Conservation (phyloP, 2,329 filamentous ascomycete species). For the Dactylellina leptospora region DNA sequence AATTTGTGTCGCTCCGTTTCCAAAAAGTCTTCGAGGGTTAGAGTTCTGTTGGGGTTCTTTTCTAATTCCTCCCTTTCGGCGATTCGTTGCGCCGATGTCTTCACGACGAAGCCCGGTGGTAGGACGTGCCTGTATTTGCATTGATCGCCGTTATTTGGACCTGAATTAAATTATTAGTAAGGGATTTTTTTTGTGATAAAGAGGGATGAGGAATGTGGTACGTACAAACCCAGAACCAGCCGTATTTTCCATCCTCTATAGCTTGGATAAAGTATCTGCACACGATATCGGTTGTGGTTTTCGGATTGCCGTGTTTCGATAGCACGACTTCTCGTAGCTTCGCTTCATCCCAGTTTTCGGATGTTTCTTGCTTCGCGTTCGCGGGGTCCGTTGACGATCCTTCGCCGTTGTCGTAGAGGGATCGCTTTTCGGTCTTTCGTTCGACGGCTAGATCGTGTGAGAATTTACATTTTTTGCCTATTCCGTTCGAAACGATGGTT, state of each 20-base stretch:
- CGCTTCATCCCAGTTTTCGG: slow-evolving; percentile 97
- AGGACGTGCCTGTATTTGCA: slow-evolving; percentile 99
- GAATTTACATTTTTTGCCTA: slow-evolving; percentile 92
- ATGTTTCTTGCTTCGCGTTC: slow-evolving; percentile 85
- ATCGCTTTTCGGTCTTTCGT: slow-evolving; percentile 90
- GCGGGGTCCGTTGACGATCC: slow-evolving; percentile 73
- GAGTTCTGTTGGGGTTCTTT: slow-evolving; percentile 91
- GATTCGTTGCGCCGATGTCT: slow-evolving; percentile 95
- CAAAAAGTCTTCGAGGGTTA: slow-evolving; percentile 96
- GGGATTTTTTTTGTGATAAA: background rate
- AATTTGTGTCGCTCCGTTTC: slow-evolving; percentile 97
- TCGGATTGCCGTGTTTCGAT: slow-evolving; percentile 96
- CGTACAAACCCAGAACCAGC: slow-evolving; percentile 94
- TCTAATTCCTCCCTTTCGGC: slow-evolving; percentile 96
- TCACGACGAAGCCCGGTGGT: slow-evolving; percentile 95
- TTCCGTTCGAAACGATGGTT: background rate
- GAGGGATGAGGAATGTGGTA: background rate
- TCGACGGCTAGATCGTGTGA: slow-evolving; percentile 88
- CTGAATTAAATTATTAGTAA: slow-evolving; percentile 35
- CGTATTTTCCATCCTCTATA: slow-evolving; percentile 97
- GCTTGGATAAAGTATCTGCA: slow-evolving; percentile 99
- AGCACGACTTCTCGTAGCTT: slow-evolving; percentile 89
- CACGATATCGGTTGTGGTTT: slow-evolving; percentile 95
- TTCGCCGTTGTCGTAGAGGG: slow-evolving; percentile 85
- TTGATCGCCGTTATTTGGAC: slow-evolving; percentile 89